These are phyloP conservation scores for Tetrapisispora iriomotensis DNA, from an alignment of 805 yeast genomes.

Conservation along the genomic window DNA sequence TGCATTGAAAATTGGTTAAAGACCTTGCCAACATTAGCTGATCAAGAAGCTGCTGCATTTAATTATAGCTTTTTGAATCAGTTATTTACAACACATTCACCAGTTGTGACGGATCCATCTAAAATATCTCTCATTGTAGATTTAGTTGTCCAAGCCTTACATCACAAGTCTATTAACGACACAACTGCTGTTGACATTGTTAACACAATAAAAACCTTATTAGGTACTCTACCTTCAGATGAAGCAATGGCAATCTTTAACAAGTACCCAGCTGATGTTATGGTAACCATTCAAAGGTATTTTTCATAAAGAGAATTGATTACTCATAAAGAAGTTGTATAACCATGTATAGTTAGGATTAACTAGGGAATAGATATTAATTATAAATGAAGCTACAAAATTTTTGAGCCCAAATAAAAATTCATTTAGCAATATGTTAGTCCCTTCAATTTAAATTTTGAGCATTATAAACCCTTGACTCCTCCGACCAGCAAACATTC, in stretches of 20 bases:
- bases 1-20: slow-evolving; percentile 69
- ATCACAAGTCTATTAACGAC: slow-evolving; percentile 58
- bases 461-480: no score
- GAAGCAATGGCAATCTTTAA: slow-evolving; percentile 58
- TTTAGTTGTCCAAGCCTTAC: slow-evolving; percentile 62
- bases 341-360: background rate
- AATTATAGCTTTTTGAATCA: slow-evolving; percentile 68
- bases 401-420: no score
- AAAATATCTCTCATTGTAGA: slow-evolving; percentile 57
- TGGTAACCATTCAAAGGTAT: slow-evolving; percentile 51
- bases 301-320: no score
- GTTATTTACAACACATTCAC: slow-evolving; percentile 58
- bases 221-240: slow-evolving; percentile 56
- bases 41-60: slow-evolving; percentile 81
- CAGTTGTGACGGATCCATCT: slow-evolving; percentile 37
- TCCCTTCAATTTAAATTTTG: no score
- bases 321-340: no score
- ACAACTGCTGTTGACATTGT: slow-evolving; percentile 60
- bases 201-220: slow-evolving; percentile 49
- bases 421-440: no score
- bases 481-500: no score
- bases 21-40: slow-evolving; percentile 72
- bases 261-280: slow-evolving; percentile 51
- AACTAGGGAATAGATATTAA: background rate
- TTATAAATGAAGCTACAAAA: no score